Evolutionary conservation across 805 yeast species (phyloP).

Genomic region (Candida namnaoensis): DNA sequence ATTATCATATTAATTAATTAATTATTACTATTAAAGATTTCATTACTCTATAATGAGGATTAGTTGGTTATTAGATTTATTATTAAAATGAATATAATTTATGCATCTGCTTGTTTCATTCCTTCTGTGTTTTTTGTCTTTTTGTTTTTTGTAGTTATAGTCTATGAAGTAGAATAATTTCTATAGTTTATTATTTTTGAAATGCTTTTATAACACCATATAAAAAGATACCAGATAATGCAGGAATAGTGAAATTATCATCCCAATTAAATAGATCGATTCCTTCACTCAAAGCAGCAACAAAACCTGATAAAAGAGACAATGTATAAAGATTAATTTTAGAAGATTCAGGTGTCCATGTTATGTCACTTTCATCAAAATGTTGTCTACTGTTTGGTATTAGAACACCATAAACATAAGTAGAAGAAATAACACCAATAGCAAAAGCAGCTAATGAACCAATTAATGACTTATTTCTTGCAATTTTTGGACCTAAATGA

Average conservation of each 20-base stretch:
- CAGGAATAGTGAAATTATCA: conserved; percentile 93
- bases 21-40: too few species aligned
- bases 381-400: conserved; percentile 53
- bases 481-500: conserved; percentile 68
- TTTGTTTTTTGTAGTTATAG: too few species aligned
- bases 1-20: too few species aligned
- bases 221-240: conserved; percentile 64
- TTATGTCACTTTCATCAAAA: conserved; percentile 47
- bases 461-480: conserved; percentile 74
- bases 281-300: conserved; percentile 84
- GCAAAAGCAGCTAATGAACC: conserved; percentile 84
- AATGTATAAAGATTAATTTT: conserved; percentile 40
- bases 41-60: too few species aligned
- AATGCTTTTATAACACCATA: conserved; percentile 33
- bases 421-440: conserved; percentile 62
- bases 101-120: too few species aligned
- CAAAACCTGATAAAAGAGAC: conserved; percentile 61
- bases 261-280: conserved; percentile 71
- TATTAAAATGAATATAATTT: too few species aligned
- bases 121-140: too few species aligned
- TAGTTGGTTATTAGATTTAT: too few species aligned
- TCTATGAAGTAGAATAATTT: too few species aligned
- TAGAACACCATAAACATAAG: conserved; percentile 62
- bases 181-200: conserved; percentile 7
- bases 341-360: conserved; percentile 61